Conservation (phyloP, 768 basidiomycete genomes). For the Lentinula sp. region DNA sequence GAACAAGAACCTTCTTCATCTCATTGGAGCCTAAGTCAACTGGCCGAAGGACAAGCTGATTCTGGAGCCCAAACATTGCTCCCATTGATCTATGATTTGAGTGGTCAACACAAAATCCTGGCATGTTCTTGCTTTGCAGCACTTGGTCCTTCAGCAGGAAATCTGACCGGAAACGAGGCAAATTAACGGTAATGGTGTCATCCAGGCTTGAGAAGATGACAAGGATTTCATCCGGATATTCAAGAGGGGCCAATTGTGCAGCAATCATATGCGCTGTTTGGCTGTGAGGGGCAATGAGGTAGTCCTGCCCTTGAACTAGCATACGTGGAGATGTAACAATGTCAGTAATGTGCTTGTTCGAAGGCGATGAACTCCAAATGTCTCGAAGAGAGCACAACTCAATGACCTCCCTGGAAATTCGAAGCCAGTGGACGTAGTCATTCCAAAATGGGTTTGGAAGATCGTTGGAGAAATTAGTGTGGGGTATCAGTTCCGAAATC, state of each 20-base stretch:
- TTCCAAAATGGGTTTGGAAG: conserved; percentile 17
- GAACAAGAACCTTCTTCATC: conserved; percentile 10
- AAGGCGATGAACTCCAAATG: conserved; percentile 16
- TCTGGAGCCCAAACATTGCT: conserved; percentile 26
- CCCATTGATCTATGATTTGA: conserved; percentile 20
- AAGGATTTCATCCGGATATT: conserved; percentile 15
- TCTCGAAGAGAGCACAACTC: conserved; percentile 20
- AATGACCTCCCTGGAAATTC: conserved; percentile 15
- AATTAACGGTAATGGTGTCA: conserved; percentile 1
- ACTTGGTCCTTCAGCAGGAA: conserved; percentile 20
- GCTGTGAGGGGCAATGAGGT: conserved; percentile 21
- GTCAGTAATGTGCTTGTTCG: conserved; percentile 20
- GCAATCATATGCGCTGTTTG: conserved; percentile 20
- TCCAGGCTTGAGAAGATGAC: conserved; percentile 6
- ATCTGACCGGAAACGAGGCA: conserved; percentile 25
- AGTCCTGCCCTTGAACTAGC: neutral
- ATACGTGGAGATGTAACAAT: neutral
- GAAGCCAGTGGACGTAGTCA: conserved; percentile 22
- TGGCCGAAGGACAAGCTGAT: conserved; percentile 22
- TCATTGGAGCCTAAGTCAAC: conserved; percentile 19
- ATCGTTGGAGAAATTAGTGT: conserved; percentile 15
- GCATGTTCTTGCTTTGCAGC: conserved; percentile 11
- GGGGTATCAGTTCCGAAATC: conserved; percentile 29
- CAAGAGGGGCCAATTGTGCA: conserved; percentile 16
- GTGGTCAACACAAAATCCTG: conserved; percentile 16